These are phyloP conservation scores for Cystobasidium tubakii DNA, from an alignment of 768 basidiomycete genomes.

Conservation along the genomic window DNA sequence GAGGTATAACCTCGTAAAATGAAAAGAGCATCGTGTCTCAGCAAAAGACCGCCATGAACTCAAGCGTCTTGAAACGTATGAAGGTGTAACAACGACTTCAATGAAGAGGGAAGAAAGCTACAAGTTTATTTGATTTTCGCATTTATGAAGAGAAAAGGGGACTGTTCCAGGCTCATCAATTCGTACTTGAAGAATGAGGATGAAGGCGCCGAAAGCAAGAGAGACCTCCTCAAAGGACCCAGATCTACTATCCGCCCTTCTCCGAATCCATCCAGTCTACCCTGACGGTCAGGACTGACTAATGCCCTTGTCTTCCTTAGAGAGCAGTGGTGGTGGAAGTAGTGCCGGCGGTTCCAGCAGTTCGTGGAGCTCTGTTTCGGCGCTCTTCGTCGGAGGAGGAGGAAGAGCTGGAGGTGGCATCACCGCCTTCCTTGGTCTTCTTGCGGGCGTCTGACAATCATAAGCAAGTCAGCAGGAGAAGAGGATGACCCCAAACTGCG, in stretches of 20 bases:
- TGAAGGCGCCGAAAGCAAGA: no score
- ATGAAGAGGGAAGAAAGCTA: neutral
- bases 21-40: neutral
- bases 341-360: neutral
- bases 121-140: neutral
- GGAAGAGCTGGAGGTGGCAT: neutral
- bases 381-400: neutral
- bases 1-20: no score
- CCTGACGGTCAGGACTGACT: no score
- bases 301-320: neutral
- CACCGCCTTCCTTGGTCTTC: constrained; percentile 4
- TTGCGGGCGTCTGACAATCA: neutral
- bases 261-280: no score
- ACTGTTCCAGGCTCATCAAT: no score
- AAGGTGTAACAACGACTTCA: neutral
- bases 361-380: neutral
- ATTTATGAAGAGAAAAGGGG: no score
- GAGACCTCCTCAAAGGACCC: no score
- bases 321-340: neutral
- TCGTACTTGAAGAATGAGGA: no score
- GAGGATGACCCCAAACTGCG: neutral
- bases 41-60: neutral
- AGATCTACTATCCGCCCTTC: no score
- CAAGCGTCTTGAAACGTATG: neutral
- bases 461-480: neutral